Base-by-base conservation (phyloP, 441 rosid species). In the Lepidium campestre region DNA sequence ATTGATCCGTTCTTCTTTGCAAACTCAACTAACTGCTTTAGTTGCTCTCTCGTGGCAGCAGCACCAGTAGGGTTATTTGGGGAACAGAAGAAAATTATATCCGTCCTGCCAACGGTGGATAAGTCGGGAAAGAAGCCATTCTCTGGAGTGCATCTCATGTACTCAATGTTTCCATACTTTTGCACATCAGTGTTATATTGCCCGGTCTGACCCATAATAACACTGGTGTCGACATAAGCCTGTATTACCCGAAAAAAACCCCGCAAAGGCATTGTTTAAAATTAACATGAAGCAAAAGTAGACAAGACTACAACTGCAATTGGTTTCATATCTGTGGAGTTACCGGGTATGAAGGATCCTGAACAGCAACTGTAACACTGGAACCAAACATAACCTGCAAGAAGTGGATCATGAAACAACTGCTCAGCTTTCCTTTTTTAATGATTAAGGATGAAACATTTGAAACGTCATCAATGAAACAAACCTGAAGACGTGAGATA, bases 301-400 rank as follows among this genome's bases (percentile, higher is more conserved):
- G 45, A 44, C 37, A 50, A 34, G 27, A 17, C 41, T 52, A 12
- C 2, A 68, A 5, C 35, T 44, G 32, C 19, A 48, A 47, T 54
- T 59, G 31, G 39, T 39, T 29, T 79, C 22, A 22, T 25, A 8
- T 57, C 14, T 13, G 39, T 4, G 7, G 44, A 42, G 57, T 36
- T 86, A 91, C 98, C 91, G 99, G 99, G 77, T 94, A 91, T 72
- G 99, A 94, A 63, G 98, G 99, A 74, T 94, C 99, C 82, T 94
- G 98, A 62, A 94, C 97, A 10, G 97, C 96, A 80, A 91, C 74
- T n/a, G 98, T 84, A 52, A 86, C 87, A 20, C 85, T 57, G 70
- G 97, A 85, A 53, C 99, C 99, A 80, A 94, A 91, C 79, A 89
- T 79, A 71, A 88, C 71, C 99, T 89, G 85, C 63, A 77, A 25